phyloP scores from a whole-genome alignment of 352 stramenopile species.

The Phytophthora cryptogea region DNA sequence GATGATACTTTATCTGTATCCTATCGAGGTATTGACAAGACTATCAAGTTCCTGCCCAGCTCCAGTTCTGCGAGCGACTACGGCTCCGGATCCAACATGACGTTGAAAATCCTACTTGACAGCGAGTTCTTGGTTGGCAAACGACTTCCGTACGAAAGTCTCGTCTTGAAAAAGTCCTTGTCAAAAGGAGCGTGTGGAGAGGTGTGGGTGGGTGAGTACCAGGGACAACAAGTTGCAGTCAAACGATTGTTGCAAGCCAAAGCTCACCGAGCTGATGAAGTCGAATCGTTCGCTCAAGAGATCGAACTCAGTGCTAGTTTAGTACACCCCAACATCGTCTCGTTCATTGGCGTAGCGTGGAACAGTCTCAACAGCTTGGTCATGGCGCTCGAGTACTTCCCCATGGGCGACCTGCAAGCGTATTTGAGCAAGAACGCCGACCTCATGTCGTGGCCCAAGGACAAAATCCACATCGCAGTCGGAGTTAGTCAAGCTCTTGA shows the following conservation, averaged over 20 bases:
- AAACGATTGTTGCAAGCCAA: constrained; percentile 44
- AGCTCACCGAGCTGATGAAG: constrained; percentile 31
- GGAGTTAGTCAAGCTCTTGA: constrained; percentile 37
- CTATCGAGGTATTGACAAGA: constrained; percentile 19
- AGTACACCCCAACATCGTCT: constrained; percentile 39
- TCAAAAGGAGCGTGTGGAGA: constrained; percentile 55
- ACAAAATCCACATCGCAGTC: constrained; percentile 45
- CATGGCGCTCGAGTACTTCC: constrained; percentile 50
- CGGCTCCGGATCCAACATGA: constrained; percentile 13
- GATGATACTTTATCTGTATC: constrained; percentile 16
- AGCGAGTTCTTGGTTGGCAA: constrained; percentile 20
- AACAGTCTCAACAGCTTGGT: constrained; percentile 52
- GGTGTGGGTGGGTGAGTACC: constrained; percentile 46
- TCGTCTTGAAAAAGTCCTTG: constrained; percentile 34
- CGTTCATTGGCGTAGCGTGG: constrained; percentile 46
- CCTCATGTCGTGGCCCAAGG: constrained; percentile 30
- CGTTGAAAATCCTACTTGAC: constrained; percentile 21
- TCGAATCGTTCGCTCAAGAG: constrained; percentile 41
- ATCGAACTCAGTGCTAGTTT: constrained; percentile 42
- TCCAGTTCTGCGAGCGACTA: constrained; percentile 6
- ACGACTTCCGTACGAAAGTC: constrained; percentile 29
- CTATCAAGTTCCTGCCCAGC: constrained; percentile 14
- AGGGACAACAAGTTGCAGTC: constrained; percentile 38
- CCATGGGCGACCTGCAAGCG: constrained; percentile 42
- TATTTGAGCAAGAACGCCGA: constrained; percentile 34